Base-by-base conservation (phyloP, 75 land plant genomes). In the Cryptomeria japonica region DNA sequence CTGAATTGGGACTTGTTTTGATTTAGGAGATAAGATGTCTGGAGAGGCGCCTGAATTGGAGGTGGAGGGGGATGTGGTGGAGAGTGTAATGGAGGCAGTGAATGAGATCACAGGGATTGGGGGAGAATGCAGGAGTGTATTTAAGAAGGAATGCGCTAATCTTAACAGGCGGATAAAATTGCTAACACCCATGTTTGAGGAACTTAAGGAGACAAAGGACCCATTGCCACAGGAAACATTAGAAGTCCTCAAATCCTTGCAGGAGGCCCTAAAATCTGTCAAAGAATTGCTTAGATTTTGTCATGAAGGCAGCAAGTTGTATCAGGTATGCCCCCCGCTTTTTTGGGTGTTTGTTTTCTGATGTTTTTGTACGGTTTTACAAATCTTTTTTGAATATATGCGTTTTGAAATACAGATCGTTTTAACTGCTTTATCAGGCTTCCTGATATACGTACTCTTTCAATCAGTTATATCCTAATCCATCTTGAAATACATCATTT, bases 121-220 rank as follows among this genome's bases (percentile, higher is more conserved):
- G 1, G 72, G 88, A 3, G 95, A 95, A 36, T 96, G 87, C 93
- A 90, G 93, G 31, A 89, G 88, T 42, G 61, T 90, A 14, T 94
- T 95, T 68, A 96, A 89, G 90, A 97, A 93, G 90, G 94, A 96
- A 80, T 93, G 89, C 76, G 90, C 90, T n/a, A 89, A 89, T 70
- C 93, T 97, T 10, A 89, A 91, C 11, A 88, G 98, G 90, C 86
- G 98, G 80, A 87, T 97, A 84, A 97, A 91, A 94, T 89, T 97
- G 32, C 86, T 97, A 86, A 89, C 88, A 6, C 98, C 98, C 46
- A 90, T 96, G 92, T 93, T 96, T 80, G 98, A 96, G 86, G 98
- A 97, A 88, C 86, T 96, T 28, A 88, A 87, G 89, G 98, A 97
- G 25, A 34, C 38, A 61, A 87, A 87, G 46, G 87, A 41, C 28